Base-by-base conservation (phyloP, 257 asterid genomes). In the Forsythia suspensa region DNA sequence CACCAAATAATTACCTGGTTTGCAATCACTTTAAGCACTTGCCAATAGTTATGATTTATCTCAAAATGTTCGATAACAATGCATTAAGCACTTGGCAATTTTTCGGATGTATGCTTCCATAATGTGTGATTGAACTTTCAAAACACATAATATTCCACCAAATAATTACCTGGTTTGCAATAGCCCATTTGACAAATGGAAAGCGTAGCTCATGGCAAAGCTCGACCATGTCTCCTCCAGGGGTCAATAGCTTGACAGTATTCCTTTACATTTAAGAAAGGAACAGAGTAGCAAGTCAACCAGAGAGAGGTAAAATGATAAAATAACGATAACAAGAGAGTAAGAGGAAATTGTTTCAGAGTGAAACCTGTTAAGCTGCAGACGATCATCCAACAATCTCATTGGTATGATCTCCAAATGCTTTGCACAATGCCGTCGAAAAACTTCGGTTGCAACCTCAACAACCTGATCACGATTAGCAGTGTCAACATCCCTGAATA, bases 211-310 rank as follows among this genome's bases (percentile, higher is more conserved):
- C 99, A 72, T 92, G 88, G 85, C 97, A 92, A 87, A 93, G 92
- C 90, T 93, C 97, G 59, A 95, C 83, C 94, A 92, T 88, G 85
- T 91, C 98, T 79, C 99, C 99, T 84, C 97, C 97, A 78, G 84
- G 91, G 55, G 99, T 92, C 85, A 95, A 81, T 80, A 95, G 82
- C 84, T 88, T 93, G 78, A 93, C 97, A 75, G 89, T 42, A 65
- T 84, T 89, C 96, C 97, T 93, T 80, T 73, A 74, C 71, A 71
- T 79, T 40, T 77, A 51, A 77, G 70, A 67, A 34, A 48, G 42
- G 38, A 73, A 52, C 42, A 41, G 36, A 84, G 75, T 52, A 73
- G 74, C 72, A 73, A 51, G 68, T 37, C 40, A 37, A 34, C 34
- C 48, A 37, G 61, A 40, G 44, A 5, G 66, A 40, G 76, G 78